These are phyloP conservation scores for Penicillium sp. DNA, from an alignment of 2,329 filamentous ascomycete genomes.

Conservation along the genomic window DNA sequence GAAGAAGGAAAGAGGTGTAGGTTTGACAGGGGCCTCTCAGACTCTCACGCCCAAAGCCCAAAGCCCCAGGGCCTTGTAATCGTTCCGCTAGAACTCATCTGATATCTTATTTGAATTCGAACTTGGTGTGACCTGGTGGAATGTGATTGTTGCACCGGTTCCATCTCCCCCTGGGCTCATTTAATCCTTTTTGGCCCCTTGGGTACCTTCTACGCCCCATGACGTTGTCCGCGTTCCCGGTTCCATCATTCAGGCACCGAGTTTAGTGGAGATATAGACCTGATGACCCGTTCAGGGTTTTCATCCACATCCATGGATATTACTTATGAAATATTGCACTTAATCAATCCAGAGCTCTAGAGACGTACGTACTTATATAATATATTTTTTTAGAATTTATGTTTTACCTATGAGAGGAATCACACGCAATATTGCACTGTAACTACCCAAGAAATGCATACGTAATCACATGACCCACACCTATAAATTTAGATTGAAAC, in stretches of 20 bases:
- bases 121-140: background rate
- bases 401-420: background rate
- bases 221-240: conserved; percentile 3
- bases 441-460: background rate
- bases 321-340: background rate
- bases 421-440: background rate
- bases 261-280: conserved; percentile 2
- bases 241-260: conserved; percentile 1
- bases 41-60: background rate
- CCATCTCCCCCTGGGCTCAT: background rate
- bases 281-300: background rate
- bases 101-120: background rate
- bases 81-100: background rate
- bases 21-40: background rate
- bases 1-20: background rate
- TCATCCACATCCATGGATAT: background rate
- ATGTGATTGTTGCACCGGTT: background rate
- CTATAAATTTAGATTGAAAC: background rate
- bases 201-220: background rate
- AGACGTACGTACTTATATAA: background rate
- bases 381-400: background rate
- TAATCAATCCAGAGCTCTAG: background rate
- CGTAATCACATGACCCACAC: background rate
- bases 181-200: background rate
- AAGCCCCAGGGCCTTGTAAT: background rate